phyloP scores from a whole-genome alignment of 768 basidiomycete genomes.

The Nevesoporus exiguus region DNA sequence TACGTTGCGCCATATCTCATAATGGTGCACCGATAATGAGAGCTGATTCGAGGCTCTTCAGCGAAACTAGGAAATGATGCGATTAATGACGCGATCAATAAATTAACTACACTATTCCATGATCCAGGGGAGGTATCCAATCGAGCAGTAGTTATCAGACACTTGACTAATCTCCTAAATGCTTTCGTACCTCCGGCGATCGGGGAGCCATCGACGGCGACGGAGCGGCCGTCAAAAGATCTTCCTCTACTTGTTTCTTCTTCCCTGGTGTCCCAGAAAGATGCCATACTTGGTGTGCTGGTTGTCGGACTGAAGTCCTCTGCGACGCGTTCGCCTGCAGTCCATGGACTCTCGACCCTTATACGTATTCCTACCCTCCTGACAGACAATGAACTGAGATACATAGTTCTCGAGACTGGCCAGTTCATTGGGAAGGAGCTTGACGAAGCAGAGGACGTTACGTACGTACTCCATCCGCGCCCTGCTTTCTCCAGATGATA shows the following conservation, averaged over 20 bases:
- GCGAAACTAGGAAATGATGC: slow-evolving; percentile 69
- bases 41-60: slow-evolving; percentile 29
- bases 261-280: slow-evolving; percentile 61
- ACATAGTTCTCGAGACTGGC: slow-evolving; percentile 72
- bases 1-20: slow-evolving; percentile 37
- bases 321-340: slow-evolving; percentile 52
- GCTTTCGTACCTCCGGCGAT: slow-evolving; percentile 29
- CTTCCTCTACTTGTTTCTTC: slow-evolving; percentile 22
- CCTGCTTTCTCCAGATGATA: background rate
- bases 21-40: background rate
- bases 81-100: slow-evolving; percentile 64
- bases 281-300: slow-evolving; percentile 66
- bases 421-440: slow-evolving; percentile 53
- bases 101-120: slow-evolving; percentile 73
- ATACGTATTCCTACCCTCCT: slow-evolving; percentile 63
- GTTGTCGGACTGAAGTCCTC: slow-evolving; percentile 53
- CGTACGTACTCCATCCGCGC: slow-evolving; percentile 27
- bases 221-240: slow-evolving; percentile 29
- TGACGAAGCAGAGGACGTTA: slow-evolving; percentile 54
- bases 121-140: slow-evolving; percentile 65
- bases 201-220: background rate
- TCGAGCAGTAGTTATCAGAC: slow-evolving; percentile 60
- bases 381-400: slow-evolving; percentile 69
- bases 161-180: slow-evolving; percentile 63
- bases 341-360: slow-evolving; percentile 64